Conservation (phyloP, 2,329 filamentous ascomycete species). For the Aspergillus sp. region DNA sequence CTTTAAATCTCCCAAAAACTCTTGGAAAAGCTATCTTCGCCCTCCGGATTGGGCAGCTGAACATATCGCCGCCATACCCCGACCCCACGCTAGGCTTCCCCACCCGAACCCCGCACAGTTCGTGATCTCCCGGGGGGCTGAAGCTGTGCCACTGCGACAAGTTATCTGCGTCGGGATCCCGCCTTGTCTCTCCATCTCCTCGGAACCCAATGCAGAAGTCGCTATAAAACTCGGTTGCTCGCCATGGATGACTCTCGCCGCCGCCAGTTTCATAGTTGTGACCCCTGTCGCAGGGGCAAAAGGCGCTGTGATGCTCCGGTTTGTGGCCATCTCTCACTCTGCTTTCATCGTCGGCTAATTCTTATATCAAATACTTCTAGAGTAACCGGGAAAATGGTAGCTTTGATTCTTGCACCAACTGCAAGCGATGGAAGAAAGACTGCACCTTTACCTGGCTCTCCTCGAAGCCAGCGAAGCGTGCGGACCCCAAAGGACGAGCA, state of each 20-base stretch:
- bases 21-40: neutral
- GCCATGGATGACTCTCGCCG: conserved; percentile 4
- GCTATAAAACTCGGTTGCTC: neutral
- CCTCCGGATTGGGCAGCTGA: neutral
- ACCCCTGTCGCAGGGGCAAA: conserved; percentile 11
- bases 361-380: neutral
- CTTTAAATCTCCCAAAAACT: too few relatives aligned
- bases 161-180: too few relatives aligned
- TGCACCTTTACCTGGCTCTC: conserved; percentile 1
- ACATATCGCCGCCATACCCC: neutral
- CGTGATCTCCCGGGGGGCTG: too few relatives aligned
- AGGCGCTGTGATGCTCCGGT: conserved; percentile 7
- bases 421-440: conserved; percentile 6
- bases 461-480: neutral
- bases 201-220: neutral
- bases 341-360: neutral
- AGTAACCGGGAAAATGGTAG: neutral
- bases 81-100: neutral
- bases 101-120: neutral
- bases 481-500: neutral
- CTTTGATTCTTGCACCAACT: conserved; percentile 1
- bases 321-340: neutral
- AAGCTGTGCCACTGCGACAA: too few relatives aligned
- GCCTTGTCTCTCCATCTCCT: neutral
- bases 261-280: conserved; percentile 9